A percentile compares a stretch with the other conserved stretches of the same genome.
Evolutionary conservation across 805 yeast genomes (phyloP).

Genomic region (Saccharomycopsis sp.): DNA sequence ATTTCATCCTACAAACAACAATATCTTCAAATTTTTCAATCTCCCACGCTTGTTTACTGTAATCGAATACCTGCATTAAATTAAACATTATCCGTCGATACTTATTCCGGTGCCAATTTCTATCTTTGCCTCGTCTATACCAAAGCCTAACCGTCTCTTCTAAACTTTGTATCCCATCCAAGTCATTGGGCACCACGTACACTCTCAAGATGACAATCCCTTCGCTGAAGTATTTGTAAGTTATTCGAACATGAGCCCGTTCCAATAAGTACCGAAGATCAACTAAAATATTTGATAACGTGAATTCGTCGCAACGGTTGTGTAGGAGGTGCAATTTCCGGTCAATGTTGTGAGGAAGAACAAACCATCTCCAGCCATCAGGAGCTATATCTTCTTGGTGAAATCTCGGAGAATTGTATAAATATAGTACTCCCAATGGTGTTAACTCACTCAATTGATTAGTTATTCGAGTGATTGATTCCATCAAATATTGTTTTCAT

Average conservation of each 20-base stretch:
- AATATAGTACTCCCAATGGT: slow-evolving; percentile 45
- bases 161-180: slow-evolving; percentile 29
- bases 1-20: background rate
- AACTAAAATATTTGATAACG: slow-evolving; percentile 25
- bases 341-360: slow-evolving; percentile 31
- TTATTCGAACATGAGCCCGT: slow-evolving; percentile 37
- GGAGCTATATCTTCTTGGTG: slow-evolving; percentile 33
- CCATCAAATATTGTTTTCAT: too few species aligned
- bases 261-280: slow-evolving; percentile 40
- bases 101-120: slow-evolving; percentile 30
- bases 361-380: slow-evolving; percentile 53
- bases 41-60: slow-evolving; percentile 33
- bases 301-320: background rate
- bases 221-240: slow-evolving; percentile 31
- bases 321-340: slow-evolving; percentile 14
- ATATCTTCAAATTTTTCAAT: slow-evolving; percentile 10
- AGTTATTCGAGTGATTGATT: background rate
- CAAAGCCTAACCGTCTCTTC: slow-evolving; percentile 31
- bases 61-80: slow-evolving; percentile 40
- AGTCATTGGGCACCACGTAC: slow-evolving; percentile 43
- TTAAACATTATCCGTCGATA: slow-evolving; percentile 30
- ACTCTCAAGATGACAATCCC: slow-evolving; percentile 33
- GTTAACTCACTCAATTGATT: background rate
- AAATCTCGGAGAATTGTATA: slow-evolving; percentile 36
- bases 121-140: slow-evolving; percentile 30